Base-by-base conservation (phyloP, 2,329 filamentous ascomycete species). In the Elsinoe necatrix region DNA sequence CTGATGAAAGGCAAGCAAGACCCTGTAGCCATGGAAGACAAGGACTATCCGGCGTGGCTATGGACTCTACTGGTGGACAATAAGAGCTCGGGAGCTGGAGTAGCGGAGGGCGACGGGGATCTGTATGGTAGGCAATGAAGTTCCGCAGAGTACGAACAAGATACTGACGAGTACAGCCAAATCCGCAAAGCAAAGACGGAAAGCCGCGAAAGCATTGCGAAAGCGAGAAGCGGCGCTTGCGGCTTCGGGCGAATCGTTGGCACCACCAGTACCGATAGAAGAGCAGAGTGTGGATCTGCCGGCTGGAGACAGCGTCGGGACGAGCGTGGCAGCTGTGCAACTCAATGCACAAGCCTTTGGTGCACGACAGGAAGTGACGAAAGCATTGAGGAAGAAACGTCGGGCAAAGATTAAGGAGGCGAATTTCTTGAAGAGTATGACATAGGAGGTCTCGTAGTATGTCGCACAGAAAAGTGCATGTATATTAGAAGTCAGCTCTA, bases 341-440 rank as follows among this genome's bases (percentile, higher is more conserved):
- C 2, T 45, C 23, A 56, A 45, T 31, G 63, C 75, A 45, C 66
- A 74, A 60, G 78, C 77, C 1, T 68, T 68, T 31, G 64, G 67
- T 27, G 76, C 80, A 67, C 77, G 86, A 67, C 76, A 79, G 60
- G 81, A 84, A 64, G 74, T 91, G 65, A 85, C 78, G 62, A 80
- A 77, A 72, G 83, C 83, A 31, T 84, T 90, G 86, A 80, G 87
- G 66, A 80, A 80, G 69, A 86, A 89, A 75, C 78, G 87, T 68
- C 82, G 85, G 72, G 81, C 80, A 59, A 81, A 79, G 72, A 93
- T 93, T 67, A 92, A 91, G 81, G 88, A 93, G 77, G 74, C 73
- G 68, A 93, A 93, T 74, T 93, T 90, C 79, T 80, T 93, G 72
- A 87, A 86, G 80, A 81, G 83, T 42, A 89, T 91, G 86, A 66